Percentiles rank a stretch among this genome's conserved stretches.
Conservation (phyloP, 352 stramenopile genomes). For the Phytophthora hybrid region DNA sequence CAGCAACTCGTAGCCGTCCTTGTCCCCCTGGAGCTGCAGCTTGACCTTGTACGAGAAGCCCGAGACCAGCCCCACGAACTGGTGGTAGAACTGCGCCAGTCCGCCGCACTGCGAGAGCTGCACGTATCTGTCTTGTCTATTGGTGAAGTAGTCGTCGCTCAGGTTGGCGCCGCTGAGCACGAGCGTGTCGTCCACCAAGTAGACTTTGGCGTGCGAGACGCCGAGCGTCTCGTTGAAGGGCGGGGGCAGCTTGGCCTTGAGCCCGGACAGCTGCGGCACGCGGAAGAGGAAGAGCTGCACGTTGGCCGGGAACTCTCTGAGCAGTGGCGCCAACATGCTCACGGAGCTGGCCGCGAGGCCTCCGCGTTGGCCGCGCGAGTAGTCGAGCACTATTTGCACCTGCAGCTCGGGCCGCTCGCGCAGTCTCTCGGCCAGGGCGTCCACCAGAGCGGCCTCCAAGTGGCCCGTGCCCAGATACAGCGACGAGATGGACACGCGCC, state of each 20-base stretch:
- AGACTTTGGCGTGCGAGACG: slow-evolving; percentile 87
- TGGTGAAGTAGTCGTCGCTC: slow-evolving; percentile 87
- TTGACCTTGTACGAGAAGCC: slow-evolving; percentile 56
- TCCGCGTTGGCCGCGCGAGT: slow-evolving; percentile 71
- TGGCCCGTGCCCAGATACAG: slow-evolving; percentile 76
- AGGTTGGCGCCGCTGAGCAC: slow-evolving; percentile 87
- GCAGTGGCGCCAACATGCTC: slow-evolving; percentile 59
- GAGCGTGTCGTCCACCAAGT: slow-evolving; percentile 82
- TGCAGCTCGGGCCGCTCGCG: slow-evolving; percentile 52
- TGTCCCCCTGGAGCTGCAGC: slow-evolving; percentile 16
- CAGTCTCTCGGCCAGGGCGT: slow-evolving; percentile 49
- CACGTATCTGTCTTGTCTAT: slow-evolving; percentile 84
- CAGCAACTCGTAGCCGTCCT: slow-evolving; percentile 38
- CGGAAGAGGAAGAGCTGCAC: slow-evolving; percentile 75
- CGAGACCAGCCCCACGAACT: slow-evolving; percentile 66
- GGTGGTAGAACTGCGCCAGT: slow-evolving; percentile 74
- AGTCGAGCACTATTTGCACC: slow-evolving; percentile 76
- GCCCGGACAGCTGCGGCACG: slow-evolving; percentile 71
- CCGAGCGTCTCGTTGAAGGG: slow-evolving; percentile 88
- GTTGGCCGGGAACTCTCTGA: slow-evolving; percentile 58
- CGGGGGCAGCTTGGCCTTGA: slow-evolving; percentile 67
- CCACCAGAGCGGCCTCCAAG: slow-evolving; percentile 59
- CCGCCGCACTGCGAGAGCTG: slow-evolving; percentile 58
- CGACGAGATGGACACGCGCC: slow-evolving; percentile 69
- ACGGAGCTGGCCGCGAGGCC: slow-evolving; percentile 60